Conservation (phyloP, 2,329 filamentous ascomycete species). For the Penicillium italicum region DNA sequence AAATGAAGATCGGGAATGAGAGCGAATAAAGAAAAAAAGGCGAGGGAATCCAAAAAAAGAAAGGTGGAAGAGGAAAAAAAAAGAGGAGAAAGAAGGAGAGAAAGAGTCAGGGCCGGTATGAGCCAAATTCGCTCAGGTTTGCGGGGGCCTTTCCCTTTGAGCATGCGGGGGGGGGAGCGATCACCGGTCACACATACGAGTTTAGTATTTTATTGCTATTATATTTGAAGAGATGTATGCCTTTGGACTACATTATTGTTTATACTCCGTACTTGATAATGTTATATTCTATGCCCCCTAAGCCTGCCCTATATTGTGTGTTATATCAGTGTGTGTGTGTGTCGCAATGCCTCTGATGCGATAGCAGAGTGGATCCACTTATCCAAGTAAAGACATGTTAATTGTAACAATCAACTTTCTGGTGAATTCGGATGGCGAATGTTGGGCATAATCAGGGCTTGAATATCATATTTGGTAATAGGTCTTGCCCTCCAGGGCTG, state of each 20-base stretch:
- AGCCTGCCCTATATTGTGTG: neutral
- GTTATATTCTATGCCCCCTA: neutral
- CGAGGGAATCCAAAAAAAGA: slow-evolving; percentile 24
- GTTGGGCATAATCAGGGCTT: neutral
- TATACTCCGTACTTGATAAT: neutral
- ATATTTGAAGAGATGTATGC: neutral
- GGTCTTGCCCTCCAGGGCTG: neutral
- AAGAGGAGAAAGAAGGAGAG: slow-evolving; percentile 18
- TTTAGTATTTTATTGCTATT: slow-evolving; percentile 7
- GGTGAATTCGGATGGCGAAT: neutral
- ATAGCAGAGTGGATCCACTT: neutral
- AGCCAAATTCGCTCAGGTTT: slow-evolving; percentile 29
- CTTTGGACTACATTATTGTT: neutral
- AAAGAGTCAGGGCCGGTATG: slow-evolving; percentile 20
- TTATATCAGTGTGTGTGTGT: neutral
- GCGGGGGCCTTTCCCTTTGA: slow-evolving; percentile 28
- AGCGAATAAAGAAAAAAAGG: slow-evolving; percentile 15
- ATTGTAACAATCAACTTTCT: neutral
- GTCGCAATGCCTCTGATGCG: neutral
- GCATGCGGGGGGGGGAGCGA: slow-evolving; percentile 26
- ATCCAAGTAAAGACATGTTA: neutral
- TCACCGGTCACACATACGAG: slow-evolving; percentile 14
- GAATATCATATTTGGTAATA: neutral
- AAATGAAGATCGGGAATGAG: slow-evolving; percentile 10
- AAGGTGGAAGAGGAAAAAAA: slow-evolving; percentile 18